A percentile compares a stretch with the other conserved stretches of the same genome.
These are phyloP conservation scores for Exophiala aquamarina DNA, from an alignment of 2,329 filamentous ascomycete genomes.

Conservation along the genomic window DNA sequence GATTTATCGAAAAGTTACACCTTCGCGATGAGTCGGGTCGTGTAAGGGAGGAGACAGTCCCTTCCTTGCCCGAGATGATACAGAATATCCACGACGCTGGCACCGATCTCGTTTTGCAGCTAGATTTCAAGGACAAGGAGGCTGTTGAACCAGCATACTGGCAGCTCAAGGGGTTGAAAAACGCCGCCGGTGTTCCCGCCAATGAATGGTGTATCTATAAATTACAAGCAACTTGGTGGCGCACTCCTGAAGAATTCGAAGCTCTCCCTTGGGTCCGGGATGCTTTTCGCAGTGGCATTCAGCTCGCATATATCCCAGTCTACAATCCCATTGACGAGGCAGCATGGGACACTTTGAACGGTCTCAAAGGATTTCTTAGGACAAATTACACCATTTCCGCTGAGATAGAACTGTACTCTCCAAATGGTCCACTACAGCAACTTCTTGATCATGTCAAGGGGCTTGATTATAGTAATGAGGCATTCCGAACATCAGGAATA, in stretches of 20 bases:
- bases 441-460: no score
- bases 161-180: conserved; percentile 4
- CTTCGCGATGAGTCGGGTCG: conserved; percentile 1
- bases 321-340: conserved; percentile 2
- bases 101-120: conserved; percentile 1
- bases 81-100: conserved; percentile 4
- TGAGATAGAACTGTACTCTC: conserved; percentile 1
- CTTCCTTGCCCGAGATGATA: neutral
- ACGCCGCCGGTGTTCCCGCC: conserved; percentile 3
- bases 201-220: conserved; percentile 7
- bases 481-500: no score
- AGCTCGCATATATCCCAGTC: conserved; percentile 3
- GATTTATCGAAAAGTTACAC: conserved; percentile 1
- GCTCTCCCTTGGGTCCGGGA: conserved; percentile 2
- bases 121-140: conserved; percentile 6
- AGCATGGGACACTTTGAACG: neutral
- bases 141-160: conserved; percentile 3
- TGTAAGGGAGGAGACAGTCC: conserved; percentile 2
- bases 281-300: neutral
- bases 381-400: conserved; percentile 5
- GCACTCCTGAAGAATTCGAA: conserved; percentile 4
- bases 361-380: neutral
- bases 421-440: conserved; percentile 2
- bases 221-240: conserved; percentile 3
- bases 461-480: no score